Percentiles rank a stretch among this genome's conserved stretches.
phyloP scores from a whole-genome alignment of 2,329 filamentous ascomycete genomes.

The Paracoccidioides lutzii region DNA sequence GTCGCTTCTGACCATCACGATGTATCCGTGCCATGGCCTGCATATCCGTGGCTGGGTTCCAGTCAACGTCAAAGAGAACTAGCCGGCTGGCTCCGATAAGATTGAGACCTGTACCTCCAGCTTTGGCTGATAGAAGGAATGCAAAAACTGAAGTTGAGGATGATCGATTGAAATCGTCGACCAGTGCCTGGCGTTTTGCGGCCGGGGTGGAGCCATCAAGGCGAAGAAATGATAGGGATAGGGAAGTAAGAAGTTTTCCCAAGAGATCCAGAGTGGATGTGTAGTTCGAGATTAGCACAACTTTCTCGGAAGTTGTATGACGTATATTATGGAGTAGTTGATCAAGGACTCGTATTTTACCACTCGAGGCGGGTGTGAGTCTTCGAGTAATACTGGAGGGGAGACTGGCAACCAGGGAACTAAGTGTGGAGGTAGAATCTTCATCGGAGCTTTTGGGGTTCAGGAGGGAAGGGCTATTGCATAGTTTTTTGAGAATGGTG shows the following conservation, averaged over 20 bases:
- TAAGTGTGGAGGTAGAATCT: conserved; percentile 35
- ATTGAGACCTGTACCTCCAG: conserved; percentile 57
- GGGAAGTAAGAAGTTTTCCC: conserved; percentile 45
- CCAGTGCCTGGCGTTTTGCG: conserved; percentile 51
- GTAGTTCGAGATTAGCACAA: conserved; percentile 65
- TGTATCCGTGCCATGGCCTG: conserved; percentile 67
- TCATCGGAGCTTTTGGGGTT: conserved; percentile 38
- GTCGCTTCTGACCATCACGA: conserved; percentile 55
- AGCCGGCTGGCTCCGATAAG: conserved; percentile 58
- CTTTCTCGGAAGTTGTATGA: conserved; percentile 52
- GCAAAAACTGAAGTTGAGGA: conserved; percentile 47
- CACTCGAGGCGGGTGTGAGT: conserved; percentile 45
- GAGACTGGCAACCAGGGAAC: conserved; percentile 40
- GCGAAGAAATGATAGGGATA: conserved; percentile 51
- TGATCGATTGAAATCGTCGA: conserved; percentile 56
- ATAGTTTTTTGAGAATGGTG: conserved; percentile 60
- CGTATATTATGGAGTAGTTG: conserved; percentile 49
- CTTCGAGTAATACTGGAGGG: conserved; percentile 41
- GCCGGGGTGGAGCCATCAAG: conserved; percentile 55
- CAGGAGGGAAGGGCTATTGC: conserved; percentile 56
- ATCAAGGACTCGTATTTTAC: conserved; percentile 56
- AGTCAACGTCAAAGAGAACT: conserved; percentile 60
- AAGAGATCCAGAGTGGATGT: conserved; percentile 59
- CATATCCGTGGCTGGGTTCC: conserved; percentile 61
- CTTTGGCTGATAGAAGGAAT: conserved; percentile 60